A percentile compares a stretch with the other conserved stretches of the same genome.
phyloP scores from a whole-genome alignment of 441 rosid species.

The Geranium incanum region DNA sequence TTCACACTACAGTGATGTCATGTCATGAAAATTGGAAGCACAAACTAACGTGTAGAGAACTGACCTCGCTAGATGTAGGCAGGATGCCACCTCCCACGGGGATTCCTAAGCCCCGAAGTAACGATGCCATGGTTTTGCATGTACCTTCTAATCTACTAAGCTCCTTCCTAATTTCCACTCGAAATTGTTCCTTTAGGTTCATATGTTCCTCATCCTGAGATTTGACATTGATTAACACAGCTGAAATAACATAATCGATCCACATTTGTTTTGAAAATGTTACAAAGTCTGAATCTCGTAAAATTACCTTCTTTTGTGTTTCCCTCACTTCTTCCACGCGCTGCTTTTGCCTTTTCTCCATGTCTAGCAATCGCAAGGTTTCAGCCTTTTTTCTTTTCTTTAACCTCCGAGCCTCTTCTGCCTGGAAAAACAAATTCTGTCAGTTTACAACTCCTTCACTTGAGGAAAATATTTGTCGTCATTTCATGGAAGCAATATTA shows the following conservation, averaged over 20 bases:
- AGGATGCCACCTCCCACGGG: conserved; percentile 39
- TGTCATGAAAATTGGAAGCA: too few species aligned
- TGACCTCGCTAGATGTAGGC: conserved; percentile 53
- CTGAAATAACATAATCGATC: neutral
- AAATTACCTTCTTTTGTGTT: conserved; percentile 66
- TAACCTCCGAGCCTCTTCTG: conserved; percentile 60
- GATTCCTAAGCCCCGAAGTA: conserved; percentile 69
- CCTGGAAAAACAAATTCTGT: conserved; percentile 30
- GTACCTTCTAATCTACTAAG: conserved; percentile 46
- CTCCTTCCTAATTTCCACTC: conserved; percentile 52
- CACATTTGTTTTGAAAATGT: neutral
- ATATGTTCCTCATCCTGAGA: conserved; percentile 66
- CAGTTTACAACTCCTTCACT: too few species aligned
- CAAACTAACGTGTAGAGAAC: conserved; percentile 10
- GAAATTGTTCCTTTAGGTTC: conserved; percentile 58
- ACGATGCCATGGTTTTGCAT: conserved; percentile 54
- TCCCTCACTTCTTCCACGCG: conserved; percentile 79
- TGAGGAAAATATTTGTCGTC: too few species aligned
- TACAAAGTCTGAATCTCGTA: neutral
- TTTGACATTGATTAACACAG: conserved; percentile 16
- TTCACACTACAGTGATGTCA: too few species aligned
- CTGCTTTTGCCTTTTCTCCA: conserved; percentile 78
- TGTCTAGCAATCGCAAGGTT: conserved; percentile 48
- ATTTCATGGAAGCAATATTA: too few species aligned
- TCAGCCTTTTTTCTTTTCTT: conserved; percentile 63